A percentile compares a stretch with the other conserved stretches of the same genome.
phyloP scores from a whole-genome alignment of 2,329 filamentous ascomycete species.

The Fusarium verticillioides region DNA sequence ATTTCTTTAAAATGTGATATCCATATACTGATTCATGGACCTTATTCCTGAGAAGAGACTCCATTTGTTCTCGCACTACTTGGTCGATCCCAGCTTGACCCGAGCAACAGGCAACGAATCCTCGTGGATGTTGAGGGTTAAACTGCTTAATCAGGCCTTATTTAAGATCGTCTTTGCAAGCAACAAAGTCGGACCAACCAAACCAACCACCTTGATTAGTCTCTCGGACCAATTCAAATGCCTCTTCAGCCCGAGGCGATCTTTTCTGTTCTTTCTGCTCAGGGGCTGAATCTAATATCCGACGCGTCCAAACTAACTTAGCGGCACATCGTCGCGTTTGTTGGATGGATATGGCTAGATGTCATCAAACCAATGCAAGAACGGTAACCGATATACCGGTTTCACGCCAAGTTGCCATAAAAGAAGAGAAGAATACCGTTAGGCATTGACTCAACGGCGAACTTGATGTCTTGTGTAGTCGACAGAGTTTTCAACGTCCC shows the following conservation, averaged over 20 bases:
- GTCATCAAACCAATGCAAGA: slow-evolving; percentile 13
- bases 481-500: neutral
- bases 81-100: neutral
- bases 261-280: slow-evolving; percentile 21
- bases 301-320: slow-evolving; percentile 16
- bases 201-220: slow-evolving; percentile 23
- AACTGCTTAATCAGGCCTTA: slow-evolving; percentile 4
- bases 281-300: slow-evolving; percentile 28
- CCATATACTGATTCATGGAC: slow-evolving; percentile 3
- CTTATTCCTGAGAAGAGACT: neutral
- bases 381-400: slow-evolving; percentile 16
- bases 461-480: neutral
- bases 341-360: neutral
- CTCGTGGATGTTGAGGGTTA: neutral
- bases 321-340: slow-evolving; percentile 18
- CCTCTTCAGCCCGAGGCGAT: slow-evolving; percentile 21
- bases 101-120: slow-evolving; percentile 3
- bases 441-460: neutral
- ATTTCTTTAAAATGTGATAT: slow-evolving; percentile 11
- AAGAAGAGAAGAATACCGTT: slow-evolving; percentile 3
- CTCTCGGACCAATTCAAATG: slow-evolving; percentile 16
- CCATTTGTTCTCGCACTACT: slow-evolving; percentile 3
- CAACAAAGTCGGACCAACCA: slow-evolving; percentile 15
- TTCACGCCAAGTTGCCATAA: slow-evolving; percentile 12
- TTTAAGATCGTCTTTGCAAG: slow-evolving; percentile 20